Evolutionary conservation across 441 rosid genomes (phyloP), one percentile per base, ranked within the genome.

Genomic region (Syzygium syzygioides): DNA sequence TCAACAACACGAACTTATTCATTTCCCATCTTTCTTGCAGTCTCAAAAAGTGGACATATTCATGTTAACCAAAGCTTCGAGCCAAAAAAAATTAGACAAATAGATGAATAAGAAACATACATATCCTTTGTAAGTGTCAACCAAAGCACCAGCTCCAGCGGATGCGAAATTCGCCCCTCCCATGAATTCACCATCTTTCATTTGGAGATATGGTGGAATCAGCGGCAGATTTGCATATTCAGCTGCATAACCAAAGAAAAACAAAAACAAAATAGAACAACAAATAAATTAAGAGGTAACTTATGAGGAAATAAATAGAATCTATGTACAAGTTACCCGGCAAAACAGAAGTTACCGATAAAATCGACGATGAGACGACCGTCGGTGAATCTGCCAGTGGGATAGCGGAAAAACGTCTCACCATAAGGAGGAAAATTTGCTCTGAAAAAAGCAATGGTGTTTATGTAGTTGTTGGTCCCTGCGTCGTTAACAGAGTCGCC

Each of bases 141-240:
- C 30, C 26, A 68, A 30, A 52, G 59, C 88, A 14, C 88, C 86
- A 25, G 86, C 88, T 13, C 88, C 88, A 12, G 4, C 88, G 11
- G 88, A 87, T 2, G 88, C 88, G 48, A 87, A 87, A 32, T 87
- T 87, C n/a, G 86, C 85, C 59, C 85, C 79, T 9, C 48, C 28
- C 13, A 30, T 12, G n/a, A 55, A 86, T 2, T 60, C 50, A 30
- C 28, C n/a, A 26, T 30, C 37, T 11, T 56, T 37, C 9, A 66
- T 64, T 10, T 86, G 28, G 50, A 86, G 20, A 48, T 86, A 86
- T 4, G 87, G 87, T 26, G 41, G 9, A 45, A 45, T 45, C 48
- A 45, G 9, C 9, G 48, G 48, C 48, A 45, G 10, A 45, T 45
- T 45, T 45, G 48, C 48, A 45, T 45, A 45, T 45, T 45, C 48